Evolutionary conservation across 2,329 filamentous ascomycete genomes (phyloP).

Genomic region (Fusarium sp.): DNA sequence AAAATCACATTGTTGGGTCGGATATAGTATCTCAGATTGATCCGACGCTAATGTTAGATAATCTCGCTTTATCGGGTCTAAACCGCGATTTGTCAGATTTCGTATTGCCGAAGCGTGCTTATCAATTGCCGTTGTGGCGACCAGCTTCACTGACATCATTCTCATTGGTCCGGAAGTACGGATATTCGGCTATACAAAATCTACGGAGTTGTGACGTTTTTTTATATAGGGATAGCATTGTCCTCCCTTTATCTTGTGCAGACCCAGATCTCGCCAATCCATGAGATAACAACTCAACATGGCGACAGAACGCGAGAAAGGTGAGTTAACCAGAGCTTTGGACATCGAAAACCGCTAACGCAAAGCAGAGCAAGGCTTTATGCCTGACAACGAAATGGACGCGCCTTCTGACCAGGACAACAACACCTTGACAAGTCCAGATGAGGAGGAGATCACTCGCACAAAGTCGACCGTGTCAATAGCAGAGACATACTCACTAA

Average conservation of each 20-base stretch:
- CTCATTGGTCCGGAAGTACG: conserved; percentile 29
- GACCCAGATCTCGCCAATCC: background rate
- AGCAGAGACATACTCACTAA: conserved; percentile 41
- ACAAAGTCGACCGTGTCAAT: conserved; percentile 43
- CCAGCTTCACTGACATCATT: background rate
- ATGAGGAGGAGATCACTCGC: conserved; percentile 40
- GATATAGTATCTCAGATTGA: conserved; percentile 15
- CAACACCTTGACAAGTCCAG: conserved; percentile 29
- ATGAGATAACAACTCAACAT: background rate
- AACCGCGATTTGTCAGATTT: conserved; percentile 6
- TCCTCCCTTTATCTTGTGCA: background rate
- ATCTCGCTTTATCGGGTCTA: conserved; percentile 13
- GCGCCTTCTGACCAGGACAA: conserved; percentile 19
- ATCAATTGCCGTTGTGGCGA: conserved; percentile 1
- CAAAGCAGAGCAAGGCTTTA: conserved; percentile 9
- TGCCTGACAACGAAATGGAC: conserved; percentile 25
- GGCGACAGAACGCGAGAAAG: conserved; percentile 25
- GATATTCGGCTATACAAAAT: conserved; percentile 18
- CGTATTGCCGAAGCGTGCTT: conserved; percentile 7
- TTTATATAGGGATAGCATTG: conserved; percentile 13
- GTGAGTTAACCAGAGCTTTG: rapidly evolving
- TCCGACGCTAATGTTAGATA: conserved; percentile 2
- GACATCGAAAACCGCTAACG: background rate
- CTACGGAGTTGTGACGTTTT: conserved; percentile 3
- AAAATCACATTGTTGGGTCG: background rate